These are phyloP conservation scores for Colletotrichum agaves DNA, from an alignment of 2,329 filamentous ascomycete species.

Conservation along the genomic window DNA sequence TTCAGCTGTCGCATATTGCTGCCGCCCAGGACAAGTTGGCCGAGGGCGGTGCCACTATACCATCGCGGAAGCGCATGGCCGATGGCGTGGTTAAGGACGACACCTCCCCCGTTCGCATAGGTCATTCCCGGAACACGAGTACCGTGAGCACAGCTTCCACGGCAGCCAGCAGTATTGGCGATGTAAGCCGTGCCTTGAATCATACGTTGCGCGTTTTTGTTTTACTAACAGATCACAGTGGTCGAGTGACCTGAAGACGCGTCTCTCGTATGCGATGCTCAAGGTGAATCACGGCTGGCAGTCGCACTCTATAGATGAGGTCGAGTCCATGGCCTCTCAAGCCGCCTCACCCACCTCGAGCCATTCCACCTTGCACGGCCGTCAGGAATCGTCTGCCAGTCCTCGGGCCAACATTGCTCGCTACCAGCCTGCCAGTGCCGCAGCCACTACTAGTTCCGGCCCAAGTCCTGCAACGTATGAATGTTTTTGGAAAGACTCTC, in stretches of 20 bases:
- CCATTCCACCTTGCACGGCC: conserved; percentile 64
- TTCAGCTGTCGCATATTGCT: conserved; percentile 68
- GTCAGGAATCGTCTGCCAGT: conserved; percentile 64
- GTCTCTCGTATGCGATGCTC: conserved; percentile 91
- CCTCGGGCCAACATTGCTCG: conserved; percentile 49
- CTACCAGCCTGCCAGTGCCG: conserved; percentile 28
- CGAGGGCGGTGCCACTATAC: conserved; percentile 45
- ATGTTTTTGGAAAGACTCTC: conserved; percentile 54
- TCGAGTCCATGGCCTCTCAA: conserved; percentile 79
- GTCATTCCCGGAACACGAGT: conserved; percentile 79
- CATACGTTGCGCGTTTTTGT: too few species aligned
- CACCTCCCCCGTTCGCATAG: conserved; percentile 59
- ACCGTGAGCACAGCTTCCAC: conserved; percentile 70
- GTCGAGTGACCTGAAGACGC: conserved; percentile 82
- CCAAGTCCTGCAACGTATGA: conserved; percentile 49
- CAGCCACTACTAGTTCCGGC: conserved; percentile 42
- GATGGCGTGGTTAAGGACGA: conserved; percentile 77
- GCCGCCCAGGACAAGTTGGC: conserved; percentile 62
- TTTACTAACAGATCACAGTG: conserved; percentile 60
- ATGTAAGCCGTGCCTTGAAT: conserved; percentile 64
- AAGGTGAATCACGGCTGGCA: conserved; percentile 95
- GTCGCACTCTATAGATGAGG: conserved; percentile 78
- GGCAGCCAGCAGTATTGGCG: conserved; percentile 77
- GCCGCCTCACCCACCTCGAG: conserved; percentile 71
- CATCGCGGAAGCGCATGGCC: conserved; percentile 78